Evolutionary conservation across 306 rosid genomes (phyloP).

Genomic region (Arachis stenosperma): DNA sequence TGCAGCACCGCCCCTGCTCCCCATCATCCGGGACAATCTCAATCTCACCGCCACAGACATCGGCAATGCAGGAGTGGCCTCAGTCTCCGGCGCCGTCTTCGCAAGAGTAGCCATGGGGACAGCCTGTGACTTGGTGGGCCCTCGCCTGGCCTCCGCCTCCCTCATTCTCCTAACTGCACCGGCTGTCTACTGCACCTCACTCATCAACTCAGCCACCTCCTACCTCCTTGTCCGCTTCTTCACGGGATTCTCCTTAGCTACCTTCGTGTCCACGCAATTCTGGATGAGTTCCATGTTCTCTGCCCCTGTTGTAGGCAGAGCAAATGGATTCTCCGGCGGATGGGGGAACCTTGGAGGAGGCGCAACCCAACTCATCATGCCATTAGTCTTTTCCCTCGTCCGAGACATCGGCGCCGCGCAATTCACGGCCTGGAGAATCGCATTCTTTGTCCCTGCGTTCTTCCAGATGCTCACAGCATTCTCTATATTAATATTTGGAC

Average conservation of each 20-base stretch:
- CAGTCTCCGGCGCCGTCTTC: slow-evolving; percentile 83
- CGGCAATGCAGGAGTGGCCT: slow-evolving; percentile 93
- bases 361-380: slow-evolving; percentile 90
- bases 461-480: slow-evolving; percentile 74
- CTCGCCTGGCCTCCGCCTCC: slow-evolving; percentile 74
- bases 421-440: slow-evolving; percentile 88
- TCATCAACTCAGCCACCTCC: slow-evolving; percentile 53
- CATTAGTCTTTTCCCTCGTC: slow-evolving; percentile 64
- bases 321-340: slow-evolving; percentile 75
- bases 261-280: slow-evolving; percentile 89
- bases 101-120: slow-evolving; percentile 85
- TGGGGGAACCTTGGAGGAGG: slow-evolving; percentile 98
- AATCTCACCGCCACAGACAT: slow-evolving; percentile 83
- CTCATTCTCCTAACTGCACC: slow-evolving; percentile 75
- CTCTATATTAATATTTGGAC: slow-evolving; percentile 55
- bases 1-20: slow-evolving; percentile 80
- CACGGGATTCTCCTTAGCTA: slow-evolving; percentile 84
- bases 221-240: slow-evolving; percentile 78
- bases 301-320: slow-evolving; percentile 66
- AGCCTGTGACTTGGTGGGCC: slow-evolving; percentile 83
- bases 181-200: slow-evolving; percentile 65
- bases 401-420: slow-evolving; percentile 52
- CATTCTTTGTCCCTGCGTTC: slow-evolving; percentile 74
- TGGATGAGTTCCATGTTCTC: slow-evolving; percentile 99
- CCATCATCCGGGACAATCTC: slow-evolving; percentile 84